Evolutionary conservation across 2,329 filamentous ascomycete species (phyloP).

Genomic region (Fonsecaea pugnacius): DNA sequence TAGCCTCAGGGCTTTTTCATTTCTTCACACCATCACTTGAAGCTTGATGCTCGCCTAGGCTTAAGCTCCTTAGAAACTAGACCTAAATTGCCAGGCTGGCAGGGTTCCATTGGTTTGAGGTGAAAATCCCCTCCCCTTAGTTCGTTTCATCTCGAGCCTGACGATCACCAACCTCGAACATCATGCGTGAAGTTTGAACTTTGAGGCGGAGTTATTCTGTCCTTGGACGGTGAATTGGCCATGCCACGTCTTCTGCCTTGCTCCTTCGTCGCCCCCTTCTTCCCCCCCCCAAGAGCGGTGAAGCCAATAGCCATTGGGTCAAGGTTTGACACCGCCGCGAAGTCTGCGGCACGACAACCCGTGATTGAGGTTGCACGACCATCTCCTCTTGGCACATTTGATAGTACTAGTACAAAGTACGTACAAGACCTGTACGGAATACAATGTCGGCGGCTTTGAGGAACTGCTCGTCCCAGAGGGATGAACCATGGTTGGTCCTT

Average conservation of each 20-base stretch:
- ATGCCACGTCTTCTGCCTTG: slow-evolving; percentile 2
- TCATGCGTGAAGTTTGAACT: neutral
- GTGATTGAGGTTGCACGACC: slow-evolving; percentile 5
- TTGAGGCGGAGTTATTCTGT: neutral
- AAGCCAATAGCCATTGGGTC: neutral
- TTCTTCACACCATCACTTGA: neutral
- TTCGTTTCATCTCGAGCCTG: slow-evolving; percentile 21
- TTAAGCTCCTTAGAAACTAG: neutral
- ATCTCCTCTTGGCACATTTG: slow-evolving; percentile 1
- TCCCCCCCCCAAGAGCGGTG: neutral
- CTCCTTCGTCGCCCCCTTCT: neutral
- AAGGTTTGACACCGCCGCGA: slow-evolving; percentile 2
- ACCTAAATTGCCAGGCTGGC: neutral
- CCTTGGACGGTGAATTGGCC: neutral
- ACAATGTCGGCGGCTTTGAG: neutral
- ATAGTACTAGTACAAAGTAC: neutral
- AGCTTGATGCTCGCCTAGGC: slow-evolving; percentile 3
- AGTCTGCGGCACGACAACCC: slow-evolving; percentile 8
- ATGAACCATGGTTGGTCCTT: neutral
- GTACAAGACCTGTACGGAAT: no score
- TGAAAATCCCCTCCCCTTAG: slow-evolving; percentile 6
- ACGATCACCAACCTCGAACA: slow-evolving; percentile 10
- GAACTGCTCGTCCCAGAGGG: neutral
- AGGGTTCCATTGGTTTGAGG: slow-evolving; percentile 14
- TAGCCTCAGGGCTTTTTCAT: neutral